A percentile compares a stretch with the other conserved stretches of the same genome.
phyloP scores from a whole-genome alignment of 495 filamentous ascomycete species.

The Sordaria brevicollis region DNA sequence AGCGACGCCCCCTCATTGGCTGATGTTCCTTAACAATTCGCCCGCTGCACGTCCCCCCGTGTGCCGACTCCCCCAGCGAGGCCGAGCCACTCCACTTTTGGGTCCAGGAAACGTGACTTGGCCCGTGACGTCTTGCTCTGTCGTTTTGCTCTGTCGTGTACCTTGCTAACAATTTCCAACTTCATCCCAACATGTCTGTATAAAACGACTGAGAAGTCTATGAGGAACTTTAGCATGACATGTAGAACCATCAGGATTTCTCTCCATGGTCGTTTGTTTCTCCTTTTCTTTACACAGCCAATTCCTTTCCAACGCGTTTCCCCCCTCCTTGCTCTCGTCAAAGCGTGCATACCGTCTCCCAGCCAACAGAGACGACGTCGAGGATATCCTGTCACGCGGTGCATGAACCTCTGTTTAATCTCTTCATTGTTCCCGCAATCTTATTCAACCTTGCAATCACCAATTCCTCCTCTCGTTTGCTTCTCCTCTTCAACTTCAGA shows the following conservation, averaged over 20 bases:
- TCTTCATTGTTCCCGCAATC: neutral
- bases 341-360: neutral
- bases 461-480: no score
- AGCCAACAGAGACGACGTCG: neutral
- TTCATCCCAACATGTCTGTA: neutral
- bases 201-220: neutral
- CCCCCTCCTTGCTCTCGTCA: neutral
- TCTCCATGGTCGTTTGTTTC: no score
- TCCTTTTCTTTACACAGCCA: neutral
- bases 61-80: neutral
- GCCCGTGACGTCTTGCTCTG: constrained; percentile 18
- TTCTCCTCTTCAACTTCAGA: neutral
- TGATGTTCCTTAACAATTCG: neutral
- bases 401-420: neutral
- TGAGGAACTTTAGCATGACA: no score
- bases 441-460: neutral
- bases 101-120: constrained; percentile 13
- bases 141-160: neutral
- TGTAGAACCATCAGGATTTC: no score
- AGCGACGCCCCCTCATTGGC: neutral
- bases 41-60: neutral
- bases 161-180: neutral
- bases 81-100: constrained; percentile 14
- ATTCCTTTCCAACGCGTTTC: neutral
- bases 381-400: neutral